Base-by-base conservation (phyloP, 768 basidiomycete species). In the Suillus plorans region DNA sequence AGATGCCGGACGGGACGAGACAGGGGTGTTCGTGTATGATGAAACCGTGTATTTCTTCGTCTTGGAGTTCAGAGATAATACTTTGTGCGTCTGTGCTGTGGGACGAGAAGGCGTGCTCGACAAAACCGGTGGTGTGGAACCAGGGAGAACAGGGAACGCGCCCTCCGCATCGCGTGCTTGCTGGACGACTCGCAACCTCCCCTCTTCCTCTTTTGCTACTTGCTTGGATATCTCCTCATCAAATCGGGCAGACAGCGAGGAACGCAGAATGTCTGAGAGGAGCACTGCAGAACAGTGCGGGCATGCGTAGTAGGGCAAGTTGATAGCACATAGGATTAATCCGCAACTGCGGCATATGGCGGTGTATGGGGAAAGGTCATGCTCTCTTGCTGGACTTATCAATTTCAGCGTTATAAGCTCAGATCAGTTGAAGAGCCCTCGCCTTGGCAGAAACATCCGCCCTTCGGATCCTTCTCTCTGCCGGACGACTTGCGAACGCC, bases 361-460 rank as follows among this genome's bases (percentile, higher is more conserved):
- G 1, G 79, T 81, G 70, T 88, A 84, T 20, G 73, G 62, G 4
- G 89, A 91, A n/a, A 91, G 76, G 1, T 74, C 63, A 63, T 91
- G 89, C 25, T 77, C 74, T 56, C 86, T 78, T 3, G 89, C 89
- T 90, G 68, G 53, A 16, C 36, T 39, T 6, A 31, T 31, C n/a
- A 42, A 47, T 63, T 39, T 50, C 57, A 49, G 45, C 55, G 37
- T 7, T 16, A 12, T 14, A 22, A 42, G 39, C 62, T 41, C 36
- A 56, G 10, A 57, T 36, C 20, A 44, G 25, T 53, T 10, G 8
- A 18, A 61, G 37, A 22, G 0, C 68, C 63, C 76, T 39, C 61
- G 86, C 89, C 88, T 78, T 86, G 84, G 68, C 89, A 91, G 70
- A 89, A 91, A 69, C 89, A 91, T 0, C 89, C 88, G 5, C 86